Conservation (phyloP, 2,329 filamentous ascomycete genomes). For the Aspergillus amoenus region DNA sequence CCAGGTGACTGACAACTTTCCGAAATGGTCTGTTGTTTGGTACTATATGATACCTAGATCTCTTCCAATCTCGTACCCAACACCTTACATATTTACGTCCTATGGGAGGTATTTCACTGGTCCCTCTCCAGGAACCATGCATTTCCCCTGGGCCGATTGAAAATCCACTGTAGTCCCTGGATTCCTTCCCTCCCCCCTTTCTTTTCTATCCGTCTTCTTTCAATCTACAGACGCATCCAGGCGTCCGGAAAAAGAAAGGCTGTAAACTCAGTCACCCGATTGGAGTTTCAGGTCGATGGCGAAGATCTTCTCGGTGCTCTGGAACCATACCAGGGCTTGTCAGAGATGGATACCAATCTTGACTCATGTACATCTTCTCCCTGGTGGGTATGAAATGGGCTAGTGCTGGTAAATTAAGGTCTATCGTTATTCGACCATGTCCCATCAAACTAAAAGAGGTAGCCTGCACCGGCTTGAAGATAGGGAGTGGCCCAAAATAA, state of each 20-base stretch:
- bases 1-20: neutral
- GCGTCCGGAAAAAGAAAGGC: neutral
- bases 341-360: too few relatives aligned
- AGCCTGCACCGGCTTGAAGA: too few relatives aligned
- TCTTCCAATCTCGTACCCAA: too few relatives aligned
- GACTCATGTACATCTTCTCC: too few relatives aligned
- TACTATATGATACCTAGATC: neutral
- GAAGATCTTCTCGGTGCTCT: neutral
- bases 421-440: too few relatives aligned
- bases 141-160: neutral
- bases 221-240: neutral
- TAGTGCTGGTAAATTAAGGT: too few relatives aligned
- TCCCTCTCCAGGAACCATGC: too few relatives aligned
- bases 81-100: too few relatives aligned
- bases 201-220: neutral
- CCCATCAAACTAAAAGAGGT: too few relatives aligned
- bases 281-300: conserved; percentile 1
- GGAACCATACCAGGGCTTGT: conserved; percentile 11
- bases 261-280: neutral
- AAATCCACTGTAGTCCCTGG: neutral
- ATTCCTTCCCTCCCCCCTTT: neutral
- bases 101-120: too few relatives aligned
- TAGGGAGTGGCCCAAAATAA: too few relatives aligned
- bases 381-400: too few relatives aligned
- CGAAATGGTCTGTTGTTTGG: neutral